phyloP scores from a whole-genome alignment of 2,329 filamentous ascomycete species.

The Fusarium newnesense region DNA sequence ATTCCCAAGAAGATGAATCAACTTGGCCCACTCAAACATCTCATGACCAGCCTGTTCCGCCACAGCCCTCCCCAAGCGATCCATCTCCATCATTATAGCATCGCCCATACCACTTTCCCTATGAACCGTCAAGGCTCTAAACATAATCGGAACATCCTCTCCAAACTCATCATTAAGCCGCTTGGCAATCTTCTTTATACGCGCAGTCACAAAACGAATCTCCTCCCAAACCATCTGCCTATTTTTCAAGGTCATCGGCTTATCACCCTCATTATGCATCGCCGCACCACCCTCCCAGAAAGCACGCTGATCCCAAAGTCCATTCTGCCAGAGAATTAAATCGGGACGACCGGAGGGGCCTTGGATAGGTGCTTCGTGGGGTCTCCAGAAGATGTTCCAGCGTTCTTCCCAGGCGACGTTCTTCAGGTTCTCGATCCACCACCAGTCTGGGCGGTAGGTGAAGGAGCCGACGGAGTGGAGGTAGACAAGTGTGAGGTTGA shows the following conservation, averaged over 20 bases:
- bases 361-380: conserved; percentile 20
- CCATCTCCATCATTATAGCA: conserved; percentile 33
- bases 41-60: conserved; percentile 35
- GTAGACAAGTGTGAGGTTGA: conserved; percentile 25
- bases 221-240: conserved; percentile 36
- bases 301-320: conserved; percentile 30
- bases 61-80: conserved; percentile 27
- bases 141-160: conserved; percentile 17
- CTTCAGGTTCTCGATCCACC: conserved; percentile 35
- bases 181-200: conserved; percentile 26
- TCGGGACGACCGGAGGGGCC: conserved; percentile 24
- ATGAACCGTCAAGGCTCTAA: conserved; percentile 27
- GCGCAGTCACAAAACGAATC: conserved; percentile 26
- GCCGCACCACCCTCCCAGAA: conserved; percentile 23
- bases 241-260: not conserved
- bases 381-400: conserved; percentile 28
- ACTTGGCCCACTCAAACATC: conserved; percentile 31
- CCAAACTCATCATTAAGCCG: conserved; percentile 23
- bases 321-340: conserved; percentile 33
- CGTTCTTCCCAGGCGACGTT: conserved; percentile 27
- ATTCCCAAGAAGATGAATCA: conserved; percentile 21
- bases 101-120: conserved; percentile 25
- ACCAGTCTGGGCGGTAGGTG: conserved; percentile 33
- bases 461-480: conserved; percentile 30
- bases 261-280: not conserved